These are phyloP conservation scores for Diaporthe ampelina DNA, from an alignment of 2,329 filamentous ascomycete genomes.

Conservation along the genomic window DNA sequence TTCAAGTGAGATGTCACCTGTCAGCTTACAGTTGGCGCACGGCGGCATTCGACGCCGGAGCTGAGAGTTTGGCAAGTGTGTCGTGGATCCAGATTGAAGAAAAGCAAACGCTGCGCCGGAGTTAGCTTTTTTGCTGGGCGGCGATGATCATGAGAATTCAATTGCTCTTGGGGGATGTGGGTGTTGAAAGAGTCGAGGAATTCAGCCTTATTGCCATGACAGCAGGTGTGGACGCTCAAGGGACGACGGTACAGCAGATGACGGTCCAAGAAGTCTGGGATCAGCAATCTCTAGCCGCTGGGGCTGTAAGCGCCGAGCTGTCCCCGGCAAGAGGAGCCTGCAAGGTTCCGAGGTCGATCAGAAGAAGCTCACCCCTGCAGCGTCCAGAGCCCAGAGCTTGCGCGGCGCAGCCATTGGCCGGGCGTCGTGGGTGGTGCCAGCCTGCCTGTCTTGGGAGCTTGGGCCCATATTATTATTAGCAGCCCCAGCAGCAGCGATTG, in stretches of 20 bases:
- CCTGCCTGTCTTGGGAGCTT: slow-evolving; percentile 14
- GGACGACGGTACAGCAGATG: neutral
- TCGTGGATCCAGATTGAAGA: neutral
- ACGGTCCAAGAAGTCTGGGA: slow-evolving; percentile 6
- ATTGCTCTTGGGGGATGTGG: too few relatives aligned
- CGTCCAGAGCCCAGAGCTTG: slow-evolving; percentile 8
- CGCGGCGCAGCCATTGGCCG: slow-evolving; percentile 35
- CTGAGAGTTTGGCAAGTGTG: neutral
- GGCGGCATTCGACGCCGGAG: neutral
- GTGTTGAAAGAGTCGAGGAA: too few relatives aligned
- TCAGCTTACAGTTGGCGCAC: neutral
- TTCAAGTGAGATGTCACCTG: neutral
- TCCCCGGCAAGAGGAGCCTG: slow-evolving; percentile 14
- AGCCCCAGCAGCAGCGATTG: neutral
- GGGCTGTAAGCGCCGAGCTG: slow-evolving; percentile 34
- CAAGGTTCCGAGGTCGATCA: slow-evolving; percentile 23
- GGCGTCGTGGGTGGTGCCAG: neutral
- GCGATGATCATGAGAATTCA: neutral
- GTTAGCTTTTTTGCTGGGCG: neutral
- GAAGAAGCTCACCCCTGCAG: slow-evolving; percentile 36
- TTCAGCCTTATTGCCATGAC: neutral
- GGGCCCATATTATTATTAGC: slow-evolving; percentile 25
- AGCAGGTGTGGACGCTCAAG: neutral
- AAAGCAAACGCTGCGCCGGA: neutral
- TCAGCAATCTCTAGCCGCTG: slow-evolving; percentile 28